A percentile compares a stretch with the other conserved stretches of the same genome.
Evolutionary conservation across 169 alveolate genomes (phyloP).

Genomic region (Plasmodium gonderi): DNA sequence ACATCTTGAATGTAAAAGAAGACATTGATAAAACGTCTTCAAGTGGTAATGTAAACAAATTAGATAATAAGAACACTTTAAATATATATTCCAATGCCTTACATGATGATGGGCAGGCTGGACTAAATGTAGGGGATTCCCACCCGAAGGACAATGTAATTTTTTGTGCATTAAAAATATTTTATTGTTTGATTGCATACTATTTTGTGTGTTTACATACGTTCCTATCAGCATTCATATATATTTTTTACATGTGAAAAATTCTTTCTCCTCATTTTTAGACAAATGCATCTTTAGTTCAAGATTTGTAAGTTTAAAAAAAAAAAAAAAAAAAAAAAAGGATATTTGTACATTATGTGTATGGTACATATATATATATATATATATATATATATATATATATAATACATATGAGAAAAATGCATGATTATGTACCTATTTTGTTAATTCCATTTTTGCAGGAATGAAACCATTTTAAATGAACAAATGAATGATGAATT

Average conservation of each 20-base stretch:
- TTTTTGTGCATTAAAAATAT: not conserved
- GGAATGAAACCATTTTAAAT: conserved; percentile 21
- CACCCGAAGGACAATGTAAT: conserved; percentile 9
- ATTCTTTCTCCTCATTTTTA: not conserved
- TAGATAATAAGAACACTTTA: not conserved
- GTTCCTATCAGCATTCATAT: not conserved
- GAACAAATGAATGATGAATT: conserved; percentile 44
- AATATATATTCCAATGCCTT: not conserved
- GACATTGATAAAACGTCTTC: not conserved
- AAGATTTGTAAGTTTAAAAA: conserved; percentile 43
- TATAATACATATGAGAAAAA: not conserved
- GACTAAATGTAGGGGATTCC: not conserved
- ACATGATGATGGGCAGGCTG: not conserved
- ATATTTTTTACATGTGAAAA: not conserved
- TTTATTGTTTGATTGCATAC: not conserved
- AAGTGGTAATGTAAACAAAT: not conserved
- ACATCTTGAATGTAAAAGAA: conserved; percentile 24
- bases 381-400: not conserved
- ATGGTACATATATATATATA: not conserved
- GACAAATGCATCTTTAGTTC: not conserved
- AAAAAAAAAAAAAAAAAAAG: not conserved
- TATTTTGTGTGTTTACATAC: not conserved
- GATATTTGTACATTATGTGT: too few species aligned
- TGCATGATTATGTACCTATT: not conserved
- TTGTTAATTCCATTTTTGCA: not conserved